Percentiles rank a stretch among this genome's conserved stretches.
Conservation (phyloP, 768 basidiomycete species). For the Myochromella boudieri region DNA sequence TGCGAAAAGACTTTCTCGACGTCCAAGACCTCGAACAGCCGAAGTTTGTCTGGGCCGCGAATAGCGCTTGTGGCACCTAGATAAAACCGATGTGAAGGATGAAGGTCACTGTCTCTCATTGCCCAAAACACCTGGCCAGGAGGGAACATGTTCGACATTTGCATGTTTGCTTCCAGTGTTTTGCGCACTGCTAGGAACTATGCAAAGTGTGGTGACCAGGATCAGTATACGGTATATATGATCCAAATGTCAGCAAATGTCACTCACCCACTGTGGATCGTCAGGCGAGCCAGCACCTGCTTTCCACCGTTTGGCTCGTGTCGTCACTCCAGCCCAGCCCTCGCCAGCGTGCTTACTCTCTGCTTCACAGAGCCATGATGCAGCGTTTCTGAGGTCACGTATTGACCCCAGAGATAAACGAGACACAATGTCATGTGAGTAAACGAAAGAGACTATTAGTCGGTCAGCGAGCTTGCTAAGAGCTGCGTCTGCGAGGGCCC, state of each 20-base stretch:
- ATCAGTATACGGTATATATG: neutral
- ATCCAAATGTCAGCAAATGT: neutral
- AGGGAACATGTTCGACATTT: conserved; percentile 67
- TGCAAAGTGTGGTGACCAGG: too few species aligned
- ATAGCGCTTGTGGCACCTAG: conserved; percentile 16
- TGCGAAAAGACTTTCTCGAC: conserved; percentile 78
- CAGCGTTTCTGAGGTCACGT: conserved; percentile 71
- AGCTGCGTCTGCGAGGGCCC: conserved; percentile 60
- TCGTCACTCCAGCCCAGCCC: conserved; percentile 51
- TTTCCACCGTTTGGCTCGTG: conserved; percentile 59
- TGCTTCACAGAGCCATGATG: conserved; percentile 79
- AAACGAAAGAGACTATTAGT: conserved; percentile 75
- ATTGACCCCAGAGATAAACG: conserved; percentile 77
- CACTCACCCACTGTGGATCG: conserved; percentile 55
- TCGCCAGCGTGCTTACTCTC: conserved; percentile 47
- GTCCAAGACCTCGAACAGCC: conserved; percentile 77
- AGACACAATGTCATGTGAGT: conserved; percentile 81
- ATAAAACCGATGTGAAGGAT: conserved; percentile 50
- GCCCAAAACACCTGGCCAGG: conserved; percentile 82
- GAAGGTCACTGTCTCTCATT: conserved; percentile 69
- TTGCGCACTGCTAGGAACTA: conserved; percentile 81
- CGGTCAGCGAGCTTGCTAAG: conserved; percentile 59
- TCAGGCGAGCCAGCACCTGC: conserved; percentile 50
- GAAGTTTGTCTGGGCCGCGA: conserved; percentile 47
- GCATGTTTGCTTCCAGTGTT: conserved; percentile 86